These are phyloP conservation scores for Pestalotiopsis sp. DNA, from an alignment of 2,329 filamentous ascomycete genomes.

Conservation along the genomic window DNA sequence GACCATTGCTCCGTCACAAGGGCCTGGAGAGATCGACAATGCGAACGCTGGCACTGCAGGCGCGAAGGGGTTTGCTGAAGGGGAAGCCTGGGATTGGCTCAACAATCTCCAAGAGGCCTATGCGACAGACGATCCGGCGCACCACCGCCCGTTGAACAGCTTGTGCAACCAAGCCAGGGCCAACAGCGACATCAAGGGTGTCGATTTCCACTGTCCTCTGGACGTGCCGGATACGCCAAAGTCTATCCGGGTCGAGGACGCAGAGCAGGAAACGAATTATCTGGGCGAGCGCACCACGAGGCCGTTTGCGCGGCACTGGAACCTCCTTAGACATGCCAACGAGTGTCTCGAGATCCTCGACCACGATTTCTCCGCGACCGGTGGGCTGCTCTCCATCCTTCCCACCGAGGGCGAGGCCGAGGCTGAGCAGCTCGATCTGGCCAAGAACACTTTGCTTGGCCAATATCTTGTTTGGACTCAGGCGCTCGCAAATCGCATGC, in stretches of 20 bases:
- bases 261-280: conserved; percentile 4
- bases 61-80: conserved; percentile 35
- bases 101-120: conserved; percentile 53
- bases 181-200: conserved; percentile 43
- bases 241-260: conserved; percentile 4
- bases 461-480: conserved; percentile 60
- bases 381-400: conserved; percentile 58
- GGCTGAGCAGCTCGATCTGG: conserved; percentile 38
- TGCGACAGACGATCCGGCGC: conserved; percentile 46
- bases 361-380: conserved; percentile 58
- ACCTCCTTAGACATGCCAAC: conserved; percentile 60
- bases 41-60: conserved; percentile 18
- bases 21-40: conserved; percentile 31
- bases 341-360: conserved; percentile 62
- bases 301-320: conserved; percentile 50
- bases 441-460: conserved; percentile 56
- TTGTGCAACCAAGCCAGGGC: conserved; percentile 47
- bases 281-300: conserved; percentile 21
- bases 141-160: conserved; percentile 48
- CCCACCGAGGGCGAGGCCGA: conserved; percentile 42
- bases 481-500: conserved; percentile 54
- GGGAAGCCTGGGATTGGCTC: conserved; percentile 61
- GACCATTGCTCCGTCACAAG: conserved; percentile 43
- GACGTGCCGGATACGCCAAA: conserved; percentile 22
- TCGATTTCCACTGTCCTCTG: conserved; percentile 50